Conservation (phyloP, 2,329 filamentous ascomycete genomes). For the Neofusicoccum umdonicola region DNA sequence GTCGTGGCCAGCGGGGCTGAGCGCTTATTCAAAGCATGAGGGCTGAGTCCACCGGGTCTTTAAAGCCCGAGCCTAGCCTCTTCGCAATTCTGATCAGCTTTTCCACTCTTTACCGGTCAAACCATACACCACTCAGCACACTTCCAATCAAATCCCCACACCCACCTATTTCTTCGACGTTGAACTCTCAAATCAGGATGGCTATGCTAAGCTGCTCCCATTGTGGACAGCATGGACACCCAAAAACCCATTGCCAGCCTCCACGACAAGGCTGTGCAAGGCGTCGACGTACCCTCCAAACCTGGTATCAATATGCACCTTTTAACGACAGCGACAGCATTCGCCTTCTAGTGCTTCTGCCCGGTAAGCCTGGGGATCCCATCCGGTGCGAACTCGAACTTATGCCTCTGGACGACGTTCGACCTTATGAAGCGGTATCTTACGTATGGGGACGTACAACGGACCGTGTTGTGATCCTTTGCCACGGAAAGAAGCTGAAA, state of each 20-base stretch:
- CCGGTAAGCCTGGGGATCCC: background rate
- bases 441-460: slow-evolving; percentile 17
- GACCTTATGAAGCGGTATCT: slow-evolving; percentile 19
- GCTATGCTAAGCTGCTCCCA: background rate
- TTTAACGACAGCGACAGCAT: background rate
- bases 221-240: background rate
- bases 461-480: background rate
- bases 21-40: no score
- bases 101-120: no score
- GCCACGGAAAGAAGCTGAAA: background rate
- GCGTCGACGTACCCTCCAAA: background rate
- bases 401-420: background rate
- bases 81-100: no score
- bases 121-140: no score
- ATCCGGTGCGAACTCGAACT: background rate
- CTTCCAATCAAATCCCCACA: no score
- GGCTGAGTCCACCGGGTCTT: no score
- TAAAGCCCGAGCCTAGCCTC: no score
- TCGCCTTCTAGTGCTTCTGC: background rate
- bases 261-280: no score
- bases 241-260: background rate
- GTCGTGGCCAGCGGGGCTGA: no score
- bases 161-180: no score
- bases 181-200: no score
- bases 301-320: background rate